phyloP scores from a whole-genome alignment of 176 grass and related monocot genomes.

The Zoysia pacifica region DNA sequence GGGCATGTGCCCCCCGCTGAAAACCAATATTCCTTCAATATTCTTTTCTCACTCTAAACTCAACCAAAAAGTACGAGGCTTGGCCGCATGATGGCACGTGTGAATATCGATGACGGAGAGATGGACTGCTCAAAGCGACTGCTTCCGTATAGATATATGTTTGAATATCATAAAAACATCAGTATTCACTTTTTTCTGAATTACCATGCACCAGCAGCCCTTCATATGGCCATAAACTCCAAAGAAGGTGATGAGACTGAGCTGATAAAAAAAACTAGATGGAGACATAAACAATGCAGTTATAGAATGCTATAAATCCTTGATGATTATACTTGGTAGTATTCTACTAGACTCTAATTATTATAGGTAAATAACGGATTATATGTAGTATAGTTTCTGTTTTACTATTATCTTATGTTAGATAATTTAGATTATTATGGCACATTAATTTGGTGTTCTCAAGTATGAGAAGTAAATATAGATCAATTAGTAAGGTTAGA shows the following conservation, averaged over 20 bases:
- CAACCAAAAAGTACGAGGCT: no score
- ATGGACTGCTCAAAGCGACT: no score
- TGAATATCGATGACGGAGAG: no score
- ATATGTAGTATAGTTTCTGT: constrained; percentile 13
- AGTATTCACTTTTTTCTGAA: constrained; percentile 24
- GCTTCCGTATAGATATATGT: not conserved
- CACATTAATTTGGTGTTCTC: constrained; percentile 19
- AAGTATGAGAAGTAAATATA: constrained; percentile 45
- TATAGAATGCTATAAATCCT: constrained; percentile 64
- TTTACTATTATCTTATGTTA: not conserved
- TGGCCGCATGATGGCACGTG: no score
- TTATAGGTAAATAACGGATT: constrained; percentile 30
- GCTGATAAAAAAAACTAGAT: constrained; percentile 58
- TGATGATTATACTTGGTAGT: constrained; percentile 45
- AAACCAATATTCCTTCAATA: no score
- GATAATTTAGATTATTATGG: constrained; percentile 1
- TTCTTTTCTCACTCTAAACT: no score
- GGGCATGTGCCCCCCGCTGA: no score
- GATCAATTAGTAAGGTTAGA: not conserved
- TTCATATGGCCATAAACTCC: constrained; percentile 71
- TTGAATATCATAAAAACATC: not conserved
- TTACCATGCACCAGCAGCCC: constrained; percentile 61
- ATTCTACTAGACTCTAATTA: constrained; percentile 49
- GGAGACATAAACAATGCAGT: constrained; percentile 57
- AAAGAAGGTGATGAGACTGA: constrained; percentile 59